Conservation (phyloP, 495 filamentous ascomycete species). For the Tuber borchii region DNA sequence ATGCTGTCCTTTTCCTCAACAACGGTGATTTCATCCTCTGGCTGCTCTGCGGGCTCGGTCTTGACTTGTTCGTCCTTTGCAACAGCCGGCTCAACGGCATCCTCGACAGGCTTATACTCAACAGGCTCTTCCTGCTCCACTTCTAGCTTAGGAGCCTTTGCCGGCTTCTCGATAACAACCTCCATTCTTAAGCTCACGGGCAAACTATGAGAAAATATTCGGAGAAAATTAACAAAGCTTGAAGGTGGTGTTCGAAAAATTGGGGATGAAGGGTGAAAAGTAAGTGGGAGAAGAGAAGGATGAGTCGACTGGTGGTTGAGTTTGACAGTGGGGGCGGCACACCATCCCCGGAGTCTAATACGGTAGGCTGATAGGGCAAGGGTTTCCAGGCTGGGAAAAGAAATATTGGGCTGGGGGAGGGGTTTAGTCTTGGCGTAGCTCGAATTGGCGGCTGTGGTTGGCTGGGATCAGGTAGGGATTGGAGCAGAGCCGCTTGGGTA, state of each 20-base stretch:
- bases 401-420: not conserved
- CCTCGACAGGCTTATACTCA: not conserved
- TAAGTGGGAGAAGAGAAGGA: not conserved
- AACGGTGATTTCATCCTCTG: slow-evolving; percentile 4
- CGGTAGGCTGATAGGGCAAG: not conserved
- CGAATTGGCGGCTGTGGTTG: not conserved
- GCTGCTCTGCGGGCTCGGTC: slow-evolving; percentile 4
- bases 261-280: not conserved
- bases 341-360: not conserved
- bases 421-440: not conserved
- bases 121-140: not conserved
- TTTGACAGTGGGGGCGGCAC: not conserved
- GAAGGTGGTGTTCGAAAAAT: not conserved
- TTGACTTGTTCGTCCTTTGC: slow-evolving; percentile 7
- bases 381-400: not conserved
- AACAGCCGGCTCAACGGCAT: not conserved
- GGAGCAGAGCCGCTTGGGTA: not conserved
- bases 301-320: not conserved
- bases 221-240: not conserved
- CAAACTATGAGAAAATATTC: not conserved
- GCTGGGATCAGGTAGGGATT: not conserved
- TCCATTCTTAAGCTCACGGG: not conserved
- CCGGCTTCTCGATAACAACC: not conserved
- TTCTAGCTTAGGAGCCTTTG: not conserved
- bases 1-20: slow-evolving; percentile 14